Evolutionary conservation across 495 filamentous ascomycete genomes (phyloP).

Genomic region (Penicillium simplicissimum): DNA sequence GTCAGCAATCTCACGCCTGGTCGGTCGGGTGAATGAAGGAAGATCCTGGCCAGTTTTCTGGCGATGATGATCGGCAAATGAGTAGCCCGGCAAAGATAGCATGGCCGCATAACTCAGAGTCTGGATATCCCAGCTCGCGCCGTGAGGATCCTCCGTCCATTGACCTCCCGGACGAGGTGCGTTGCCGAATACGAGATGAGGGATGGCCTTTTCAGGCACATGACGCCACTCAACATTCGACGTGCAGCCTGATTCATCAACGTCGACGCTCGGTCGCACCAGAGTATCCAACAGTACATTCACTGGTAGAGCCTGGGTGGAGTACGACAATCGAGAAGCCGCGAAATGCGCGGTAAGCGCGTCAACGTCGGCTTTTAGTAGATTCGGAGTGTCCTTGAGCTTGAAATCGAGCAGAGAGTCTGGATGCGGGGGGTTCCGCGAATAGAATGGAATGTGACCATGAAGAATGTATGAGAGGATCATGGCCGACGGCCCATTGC

Average conservation of each 20-base stretch:
- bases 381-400: slow-evolving; percentile 42
- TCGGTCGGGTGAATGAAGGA: slow-evolving; percentile 58
- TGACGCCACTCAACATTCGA: slow-evolving; percentile 60
- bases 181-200: slow-evolving; percentile 60
- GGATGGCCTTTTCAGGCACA: slow-evolving; percentile 51
- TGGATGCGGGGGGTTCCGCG: slow-evolving; percentile 54
- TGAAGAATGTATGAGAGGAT: slow-evolving; percentile 69
- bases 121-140: slow-evolving; percentile 57
- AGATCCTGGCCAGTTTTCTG: slow-evolving; percentile 43
- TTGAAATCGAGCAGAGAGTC: slow-evolving; percentile 61
- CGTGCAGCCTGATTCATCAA: slow-evolving; percentile 48
- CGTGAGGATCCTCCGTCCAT: slow-evolving; percentile 60
- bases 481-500: slow-evolving; percentile 67
- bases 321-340: slow-evolving; percentile 62
- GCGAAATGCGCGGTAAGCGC: slow-evolving; percentile 61
- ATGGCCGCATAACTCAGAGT: slow-evolving; percentile 66
- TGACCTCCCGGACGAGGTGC: slow-evolving; percentile 58
- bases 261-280: slow-evolving; percentile 63
- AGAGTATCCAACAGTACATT: slow-evolving; percentile 67
- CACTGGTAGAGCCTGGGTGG: slow-evolving; percentile 63
- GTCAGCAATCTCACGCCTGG: slow-evolving; percentile 56
- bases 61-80: slow-evolving; percentile 56
- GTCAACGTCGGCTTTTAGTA: slow-evolving; percentile 49
- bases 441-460: slow-evolving; percentile 63
- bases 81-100: slow-evolving; percentile 65